Base-by-base conservation (phyloP, 495 filamentous ascomycete genomes). In the Talaromyces borbonicus region DNA sequence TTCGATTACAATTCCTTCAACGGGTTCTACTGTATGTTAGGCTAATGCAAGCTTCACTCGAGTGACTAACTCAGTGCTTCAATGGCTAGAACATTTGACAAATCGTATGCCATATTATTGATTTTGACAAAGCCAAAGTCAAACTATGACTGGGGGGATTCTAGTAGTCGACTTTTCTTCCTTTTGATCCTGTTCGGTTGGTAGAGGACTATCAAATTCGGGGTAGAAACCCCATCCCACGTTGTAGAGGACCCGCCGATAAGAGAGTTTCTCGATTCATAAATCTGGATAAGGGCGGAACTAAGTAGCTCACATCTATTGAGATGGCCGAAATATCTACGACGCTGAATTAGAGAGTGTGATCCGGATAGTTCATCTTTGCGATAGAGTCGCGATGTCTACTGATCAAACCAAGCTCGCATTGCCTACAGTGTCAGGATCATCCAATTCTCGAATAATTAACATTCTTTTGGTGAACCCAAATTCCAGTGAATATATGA, bases 401-500 rank as follows among this genome's bases (percentile, higher is more conserved):
- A 14, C 33, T 16, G 9, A 37, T 37, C 33, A 37, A 6, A 16
- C 33, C 3, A 22, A 23, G 22, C 18, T 41, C 37, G 25, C 19
- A 16, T 22, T 41, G 8, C 37, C 37, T 18, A 41, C 18, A 8
- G 37, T 41, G 19, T 41, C 37, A n/a, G 37, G 37, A 56, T 48
- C 12, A 59, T 48, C 46, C 42, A 51, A 15, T 62, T 65, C 52
- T 52, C 37, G 37, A 18, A 16, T 22, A 18, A 41, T 41, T 22
- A 41, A 55, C 40, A 63, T 71, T 40, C 61, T 72, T n/a, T 56
- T 74, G 15, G 56, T 68, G 33, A 73, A 73, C 48, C 71, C 68
- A 7, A 73, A 73, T 57, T 59, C 67, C 11, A 68, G 69, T 11
- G 50, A 53, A n/a, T 61, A 54, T 26, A 75, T 75, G 65, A 73